Evolutionary conservation across 306 rosid species (phyloP), one percentile per base, ranked within the genome.

Genomic region (Cucurbita moschata): DNA sequence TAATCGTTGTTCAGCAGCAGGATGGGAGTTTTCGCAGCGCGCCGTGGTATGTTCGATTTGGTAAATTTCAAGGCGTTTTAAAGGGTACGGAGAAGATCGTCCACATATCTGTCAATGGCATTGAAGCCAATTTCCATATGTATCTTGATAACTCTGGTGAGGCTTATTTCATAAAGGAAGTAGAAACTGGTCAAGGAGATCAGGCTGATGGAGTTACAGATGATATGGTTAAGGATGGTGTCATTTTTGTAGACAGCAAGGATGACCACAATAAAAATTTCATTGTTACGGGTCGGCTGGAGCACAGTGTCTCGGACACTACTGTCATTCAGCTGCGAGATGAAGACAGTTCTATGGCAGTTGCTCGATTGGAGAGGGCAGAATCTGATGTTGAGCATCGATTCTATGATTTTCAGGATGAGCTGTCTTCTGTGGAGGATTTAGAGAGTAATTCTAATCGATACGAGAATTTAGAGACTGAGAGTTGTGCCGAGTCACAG

Each of bases 21-120:
- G 98, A 93, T 84, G 98, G 95, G 67, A 87, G 94, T 5, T 93
- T 93, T 75, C 82, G 94, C 35, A 88, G 97, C 77, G 88, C 96
- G 0, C 98, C 98, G 30, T 93, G 98, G 98, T 90, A 93, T 51
- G 98, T 93, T 73, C 79, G 97, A 52, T 93, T 93, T 75, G 98
- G 98, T 80, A 93, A 93, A 73, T 93, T 93, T 81, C 98, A 93
- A 81, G 98, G 98, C 51, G 98, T 93, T 84, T 85, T 93, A 4
- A 93, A 93, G 82, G 96, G 96, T 63, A 85, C 87, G 4, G 98
- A 93, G 77, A 90, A 93, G 83, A 68, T 88, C 78, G 98, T 93
- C 46, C 61, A 74, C 35, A 87, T 93, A 40, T 76, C 82, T 69
- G 98, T 93, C 70, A 93, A 93, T 83, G 97, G 90, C 26, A 78